Percentiles rank a stretch among this genome's conserved stretches.
phyloP scores from a whole-genome alignment of 108 stramenopile genomes.

The Cyclotella atomus region DNA sequence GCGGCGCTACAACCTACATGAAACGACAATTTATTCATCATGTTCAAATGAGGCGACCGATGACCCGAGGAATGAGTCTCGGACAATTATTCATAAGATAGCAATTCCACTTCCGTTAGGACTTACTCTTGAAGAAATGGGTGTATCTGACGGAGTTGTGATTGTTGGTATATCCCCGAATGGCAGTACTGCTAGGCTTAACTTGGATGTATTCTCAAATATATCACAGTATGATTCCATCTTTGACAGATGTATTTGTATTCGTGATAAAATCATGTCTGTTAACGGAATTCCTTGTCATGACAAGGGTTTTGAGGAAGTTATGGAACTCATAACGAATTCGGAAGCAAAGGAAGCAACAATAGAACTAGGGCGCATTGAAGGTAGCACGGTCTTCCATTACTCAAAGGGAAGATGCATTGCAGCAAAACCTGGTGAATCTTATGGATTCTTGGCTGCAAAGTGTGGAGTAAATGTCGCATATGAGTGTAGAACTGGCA shows the following conservation, averaged over 20 bases:
- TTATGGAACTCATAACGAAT: constrained; percentile 13
- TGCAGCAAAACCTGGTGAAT: constrained; percentile 38
- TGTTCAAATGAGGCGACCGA: no score
- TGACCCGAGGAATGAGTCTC: constrained; percentile 26
- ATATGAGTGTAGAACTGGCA: constrained; percentile 38
- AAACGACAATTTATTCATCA: no score
- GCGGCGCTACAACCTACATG: no score
- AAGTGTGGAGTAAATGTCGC: constrained; percentile 32
- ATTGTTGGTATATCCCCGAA: constrained; percentile 21
- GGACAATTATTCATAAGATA: constrained; percentile 10
- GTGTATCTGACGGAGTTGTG: constrained; percentile 21
- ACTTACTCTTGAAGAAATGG: constrained; percentile 31
- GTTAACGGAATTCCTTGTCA: constrained; percentile 30
- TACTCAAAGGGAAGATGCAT: constrained; percentile 29
- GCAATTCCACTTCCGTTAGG: constrained; percentile 21
- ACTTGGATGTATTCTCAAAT: constrained; percentile 23
- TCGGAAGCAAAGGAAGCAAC: constrained; percentile 5
- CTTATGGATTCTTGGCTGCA: constrained; percentile 38
- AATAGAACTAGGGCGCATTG: constrained; percentile 33
- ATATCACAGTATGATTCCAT: constrained; percentile 10
- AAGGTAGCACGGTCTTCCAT: constrained; percentile 24
- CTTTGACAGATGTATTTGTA: constrained; percentile 35
- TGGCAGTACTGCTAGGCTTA: constrained; percentile 26
- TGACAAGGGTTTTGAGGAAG: constrained; percentile 37
- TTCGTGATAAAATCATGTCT: constrained; percentile 37